These are phyloP conservation scores for Suhomyces atakaporum DNA, from an alignment of 1,139 yeast species.

Conservation along the genomic window DNA sequence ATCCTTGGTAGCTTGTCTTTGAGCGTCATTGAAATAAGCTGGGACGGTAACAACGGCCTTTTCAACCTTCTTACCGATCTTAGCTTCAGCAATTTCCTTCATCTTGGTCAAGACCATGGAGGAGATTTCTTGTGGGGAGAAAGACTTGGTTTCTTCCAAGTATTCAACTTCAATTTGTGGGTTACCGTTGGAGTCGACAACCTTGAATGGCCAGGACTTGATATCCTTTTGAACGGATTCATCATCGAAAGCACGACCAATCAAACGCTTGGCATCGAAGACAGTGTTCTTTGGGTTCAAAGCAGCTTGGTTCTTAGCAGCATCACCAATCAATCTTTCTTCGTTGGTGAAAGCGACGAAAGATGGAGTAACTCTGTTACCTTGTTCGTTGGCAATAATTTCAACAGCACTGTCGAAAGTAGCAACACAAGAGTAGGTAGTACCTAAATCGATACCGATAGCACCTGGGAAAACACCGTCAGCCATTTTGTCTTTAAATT, in stretches of 20 bases:
- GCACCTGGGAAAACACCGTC: conserved; percentile 99
- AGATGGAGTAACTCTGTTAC: conserved; percentile 72
- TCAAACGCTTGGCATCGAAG: conserved; percentile 68
- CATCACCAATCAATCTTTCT: conserved; percentile 70
- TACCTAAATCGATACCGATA: conserved; percentile 84
- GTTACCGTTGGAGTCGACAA: conserved; percentile 57
- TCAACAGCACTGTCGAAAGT: conserved; percentile 73
- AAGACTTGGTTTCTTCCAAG: conserved; percentile 64
- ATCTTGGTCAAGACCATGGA: conserved; percentile 66
- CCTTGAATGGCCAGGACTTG: conserved; percentile 66
- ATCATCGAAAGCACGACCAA: conserved; percentile 64
- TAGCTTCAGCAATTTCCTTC: conserved; percentile 69
- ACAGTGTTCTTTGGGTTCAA: conserved; percentile 68
- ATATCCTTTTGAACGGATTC: conserved; percentile 58
- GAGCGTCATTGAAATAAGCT: conserved; percentile 63
- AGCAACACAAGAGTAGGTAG: conserved; percentile 83
- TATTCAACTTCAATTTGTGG: conserved; percentile 63
- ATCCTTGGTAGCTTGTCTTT: conserved; percentile 65
- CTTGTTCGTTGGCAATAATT: conserved; percentile 70
- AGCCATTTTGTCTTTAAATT: conserved; percentile 55
- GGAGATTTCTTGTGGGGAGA: conserved; percentile 68
- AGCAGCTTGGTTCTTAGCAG: conserved; percentile 73
- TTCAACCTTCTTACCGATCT: conserved; percentile 60
- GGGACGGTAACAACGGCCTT: conserved; percentile 79
- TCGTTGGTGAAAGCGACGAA: conserved; percentile 69